A percentile compares a stretch with the other conserved stretches of the same genome.
Evolutionary conservation across 2,329 filamentous ascomycete genomes (phyloP).

Genomic region (Hypoxylon sp.): DNA sequence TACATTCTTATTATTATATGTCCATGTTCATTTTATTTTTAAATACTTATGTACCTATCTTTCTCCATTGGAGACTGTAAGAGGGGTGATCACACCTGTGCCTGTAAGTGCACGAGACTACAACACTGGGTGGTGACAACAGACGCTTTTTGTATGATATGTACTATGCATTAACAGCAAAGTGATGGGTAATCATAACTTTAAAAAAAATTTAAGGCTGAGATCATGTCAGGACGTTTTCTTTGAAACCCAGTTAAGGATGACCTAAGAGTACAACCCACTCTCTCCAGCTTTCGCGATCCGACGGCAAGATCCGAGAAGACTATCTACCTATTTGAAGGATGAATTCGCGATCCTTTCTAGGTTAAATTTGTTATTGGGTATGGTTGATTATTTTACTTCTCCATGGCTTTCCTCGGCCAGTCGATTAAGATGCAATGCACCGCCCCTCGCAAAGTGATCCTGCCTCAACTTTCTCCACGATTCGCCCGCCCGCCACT

Average conservation of each 20-base stretch:
- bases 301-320: neutral
- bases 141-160: neutral
- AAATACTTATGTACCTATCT: no score
- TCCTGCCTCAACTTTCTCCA: conserved; percentile 29
- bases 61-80: no score
- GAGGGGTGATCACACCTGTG: neutral
- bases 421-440: conserved; percentile 26
- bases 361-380: neutral
- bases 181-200: no score
- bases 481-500: conserved; percentile 27
- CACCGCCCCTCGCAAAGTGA: conserved; percentile 45
- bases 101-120: neutral
- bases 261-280: conserved; percentile 33
- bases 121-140: no score
- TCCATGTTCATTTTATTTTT: no score
- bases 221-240: conserved; percentile 24
- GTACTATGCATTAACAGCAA: no score
- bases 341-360: no score
- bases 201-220: no score
- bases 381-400: conserved; percentile 3
- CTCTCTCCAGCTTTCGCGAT: neutral
- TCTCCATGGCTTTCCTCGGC: conserved; percentile 32
- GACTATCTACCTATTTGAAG: neutral
- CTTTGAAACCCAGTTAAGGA: conserved; percentile 45
- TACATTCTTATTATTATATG: neutral